phyloP scores from a whole-genome alignment of 371 early-diverging fungal genomes.

The Basidiobolus heterosporus region DNA sequence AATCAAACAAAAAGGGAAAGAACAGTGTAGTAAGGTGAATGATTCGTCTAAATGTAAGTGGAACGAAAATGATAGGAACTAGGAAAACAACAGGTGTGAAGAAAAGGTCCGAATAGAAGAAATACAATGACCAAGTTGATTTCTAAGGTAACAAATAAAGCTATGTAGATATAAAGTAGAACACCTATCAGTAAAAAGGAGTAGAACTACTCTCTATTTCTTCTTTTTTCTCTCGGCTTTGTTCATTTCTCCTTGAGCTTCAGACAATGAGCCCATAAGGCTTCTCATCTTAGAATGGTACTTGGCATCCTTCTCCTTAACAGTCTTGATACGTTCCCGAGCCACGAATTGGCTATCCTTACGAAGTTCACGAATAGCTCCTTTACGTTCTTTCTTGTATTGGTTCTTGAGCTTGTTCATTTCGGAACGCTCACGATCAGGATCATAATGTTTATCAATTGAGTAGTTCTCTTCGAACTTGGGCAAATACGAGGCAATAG shows the following conservation, averaged over 20 bases:
- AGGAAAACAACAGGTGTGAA: no score
- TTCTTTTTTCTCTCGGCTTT: not conserved
- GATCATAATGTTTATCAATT: constrained; percentile 67
- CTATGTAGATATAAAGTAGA: no score
- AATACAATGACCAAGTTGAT: no score
- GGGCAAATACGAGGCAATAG: constrained; percentile 77
- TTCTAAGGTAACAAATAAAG: no score
- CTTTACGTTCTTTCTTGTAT: constrained; percentile 78
- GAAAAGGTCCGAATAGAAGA: no score
- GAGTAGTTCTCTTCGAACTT: constrained; percentile 75
- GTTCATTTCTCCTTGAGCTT: constrained; percentile 44
- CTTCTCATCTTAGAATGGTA: constrained; percentile 79
- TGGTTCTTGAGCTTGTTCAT: constrained; percentile 55
- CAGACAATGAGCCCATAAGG: constrained; percentile 61
- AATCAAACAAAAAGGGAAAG: no score
- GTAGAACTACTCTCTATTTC: not conserved
- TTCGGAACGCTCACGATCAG: constrained; percentile 56
- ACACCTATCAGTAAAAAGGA: no score
- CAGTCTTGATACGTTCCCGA: constrained; percentile 41
- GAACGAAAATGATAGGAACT: no score
- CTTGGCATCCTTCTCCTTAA: constrained; percentile 56
- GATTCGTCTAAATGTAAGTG: no score
- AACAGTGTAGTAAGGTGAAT: no score
- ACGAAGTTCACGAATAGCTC: constrained; percentile 83
- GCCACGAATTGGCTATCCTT: constrained; percentile 83